These are phyloP conservation scores for Nakazawaea ernobii DNA, from an alignment of 805 yeast genomes.

Conservation along the genomic window DNA sequence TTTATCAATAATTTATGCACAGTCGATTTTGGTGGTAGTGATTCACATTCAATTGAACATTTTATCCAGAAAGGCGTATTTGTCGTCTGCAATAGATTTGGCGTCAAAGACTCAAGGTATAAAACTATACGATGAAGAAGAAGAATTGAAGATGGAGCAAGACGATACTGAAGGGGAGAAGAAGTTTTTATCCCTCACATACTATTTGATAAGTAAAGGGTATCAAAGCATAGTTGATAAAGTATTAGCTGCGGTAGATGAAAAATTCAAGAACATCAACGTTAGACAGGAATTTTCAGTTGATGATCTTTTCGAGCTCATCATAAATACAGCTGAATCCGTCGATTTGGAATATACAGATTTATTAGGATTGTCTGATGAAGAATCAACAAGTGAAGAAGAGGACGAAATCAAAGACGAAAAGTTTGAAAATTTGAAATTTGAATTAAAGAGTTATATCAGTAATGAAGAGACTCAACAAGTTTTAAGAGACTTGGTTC, in stretches of 20 bases:
- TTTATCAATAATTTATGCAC: constrained; percentile 62
- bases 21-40: constrained; percentile 65
- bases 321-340: constrained; percentile 32
- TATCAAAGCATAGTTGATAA: constrained; percentile 54
- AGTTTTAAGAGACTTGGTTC: constrained; percentile 31
- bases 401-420: constrained; percentile 17
- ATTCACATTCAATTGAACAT: constrained; percentile 85
- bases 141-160: constrained; percentile 10
- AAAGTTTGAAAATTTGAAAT: constrained; percentile 21
- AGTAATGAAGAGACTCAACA: constrained; percentile 19
- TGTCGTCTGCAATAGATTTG: constrained; percentile 68
- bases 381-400: constrained; percentile 15
- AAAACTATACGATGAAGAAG: constrained; percentile 16
- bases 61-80: constrained; percentile 78
- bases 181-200: constrained; percentile 76
- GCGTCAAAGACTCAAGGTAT: constrained; percentile 45
- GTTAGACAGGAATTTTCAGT: constrained; percentile 69
- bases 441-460: constrained; percentile 25
- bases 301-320: constrained; percentile 47
- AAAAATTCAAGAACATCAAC: constrained; percentile 55
- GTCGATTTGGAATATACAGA: constrained; percentile 13
- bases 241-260: constrained; percentile 51
- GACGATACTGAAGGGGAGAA: constrained; percentile 51
- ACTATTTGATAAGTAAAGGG: constrained; percentile 93
- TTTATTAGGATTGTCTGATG: constrained; percentile 8